Base-by-base conservation (phyloP, 192 early-diverging fungal species). In the Coemansia sp. region DNA sequence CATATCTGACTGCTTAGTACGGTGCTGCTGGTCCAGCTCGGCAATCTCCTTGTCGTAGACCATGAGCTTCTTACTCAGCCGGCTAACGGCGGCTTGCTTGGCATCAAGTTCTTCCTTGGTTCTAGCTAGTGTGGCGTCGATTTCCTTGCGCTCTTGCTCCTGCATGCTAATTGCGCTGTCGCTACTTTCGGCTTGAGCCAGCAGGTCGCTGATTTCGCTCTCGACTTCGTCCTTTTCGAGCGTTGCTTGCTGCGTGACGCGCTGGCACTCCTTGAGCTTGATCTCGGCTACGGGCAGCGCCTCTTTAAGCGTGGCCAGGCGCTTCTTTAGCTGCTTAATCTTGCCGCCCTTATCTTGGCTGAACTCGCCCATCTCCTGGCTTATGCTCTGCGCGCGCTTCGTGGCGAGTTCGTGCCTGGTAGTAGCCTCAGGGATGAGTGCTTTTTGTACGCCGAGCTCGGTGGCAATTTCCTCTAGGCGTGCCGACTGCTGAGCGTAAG, bases 321-420 rank as follows among this genome's bases (percentile, higher is more conserved):
- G 86, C 78, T 86, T 83, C 84, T 88, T 85, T 24, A 99, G 84
- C 46, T 93, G 88, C 64, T 93, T 86, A 31, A 99, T 69, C 77
- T 97, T 99, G 13, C 86, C 86, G 36, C 94, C 93, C 67, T 93
- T 93, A 74, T 99, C 89, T 35, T 82, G 82, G 56, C 90, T 87
- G 45, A 96, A 94, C 69, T 96, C 94, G 23, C 84, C 81, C 93
- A 98, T 97, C 71, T 99, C 95, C 38, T 75, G 65, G 63, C 92
- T 92, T 48, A 95, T 91, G 34, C 84, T 77, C 50, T 85, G 63
- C 18, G 83, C 86, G 11, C 87, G 84, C 34, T 67, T 72, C 13
- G 74, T 24, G 21, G 87, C 88, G 10, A 83, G 79, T n/a, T 81
- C 70, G 37, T 75, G 69, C 61, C 77, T 83, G 14, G 68, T 35